Evolutionary conservation across 75 land plant genomes (phyloP), one percentile per base, ranked within the genome.

Genomic region (Azolla pinnata): DNA sequence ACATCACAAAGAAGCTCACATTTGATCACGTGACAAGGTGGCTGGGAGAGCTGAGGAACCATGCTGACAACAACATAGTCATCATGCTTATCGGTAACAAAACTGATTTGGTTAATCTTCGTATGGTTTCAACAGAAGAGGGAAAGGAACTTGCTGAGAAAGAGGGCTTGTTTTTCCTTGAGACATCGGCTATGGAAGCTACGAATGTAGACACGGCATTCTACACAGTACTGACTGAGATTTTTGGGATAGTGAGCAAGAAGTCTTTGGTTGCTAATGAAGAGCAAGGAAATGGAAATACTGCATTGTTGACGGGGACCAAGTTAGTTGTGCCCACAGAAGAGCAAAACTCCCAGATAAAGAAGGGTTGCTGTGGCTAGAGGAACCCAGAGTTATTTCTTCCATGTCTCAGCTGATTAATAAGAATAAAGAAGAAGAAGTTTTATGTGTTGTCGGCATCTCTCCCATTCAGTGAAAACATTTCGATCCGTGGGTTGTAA

Each of bases 201-300:
- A 80, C 69, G 7, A 80, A 80, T 57, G 83, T 80, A 45, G 83
- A 80, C 32, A 42, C 54, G 28, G 83, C 73, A 14, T 80, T 80
- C 63, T 29, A 25, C 35, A 69, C 56, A 7, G 63, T 70, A 1
- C 59, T 75, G 55, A 44, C 77, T 17, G 75, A 75, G 33, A 75
- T 70, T 1, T 70, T 70, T 75, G 44, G 50, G 45, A 71, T 65
- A 16, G 68, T 75, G 12, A 65, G 69, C 69, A 71, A 61, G 44
- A 75, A 71, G 51, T 67, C 58, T 21, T 60, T 71, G 19, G 61
- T 55, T 44, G 58, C 72, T n/a, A 66, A 67, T 27, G 75, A 72
- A 54, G 48, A 28, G 29, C 71, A 70, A 48, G 71, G 70, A 33
- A 62, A 62, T 52, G 73, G 62, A 31, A 34, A 57, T 21, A 40